phyloP scores from a whole-genome alignment of 805 yeast species.

The Pichia thaimueangensis region DNA sequence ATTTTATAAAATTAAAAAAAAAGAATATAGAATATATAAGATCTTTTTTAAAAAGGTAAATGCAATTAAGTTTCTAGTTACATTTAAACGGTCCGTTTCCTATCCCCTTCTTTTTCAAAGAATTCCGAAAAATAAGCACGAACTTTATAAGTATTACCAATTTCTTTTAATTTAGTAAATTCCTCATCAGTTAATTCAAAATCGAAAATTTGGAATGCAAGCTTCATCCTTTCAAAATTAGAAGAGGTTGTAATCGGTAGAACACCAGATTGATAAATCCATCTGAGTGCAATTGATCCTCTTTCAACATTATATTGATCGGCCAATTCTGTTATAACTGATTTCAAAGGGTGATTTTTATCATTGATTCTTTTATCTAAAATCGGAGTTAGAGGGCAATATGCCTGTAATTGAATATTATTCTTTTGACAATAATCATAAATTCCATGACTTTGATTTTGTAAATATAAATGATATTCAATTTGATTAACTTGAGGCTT shows the following conservation, averaged over 20 bases:
- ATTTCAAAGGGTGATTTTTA: slow-evolving; percentile 35
- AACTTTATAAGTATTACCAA: slow-evolving; percentile 31
- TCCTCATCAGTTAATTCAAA: slow-evolving; percentile 51
- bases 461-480: slow-evolving; percentile 61
- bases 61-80: no score
- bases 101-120: neutral
- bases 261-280: slow-evolving; percentile 60
- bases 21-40: no score
- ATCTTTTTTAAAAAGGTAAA: no score
- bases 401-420: slow-evolving; percentile 53
- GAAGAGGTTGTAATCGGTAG: slow-evolving; percentile 74
- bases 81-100: no score
- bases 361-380: slow-evolving; percentile 32
- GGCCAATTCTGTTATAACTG: slow-evolving; percentile 35
- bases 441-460: slow-evolving; percentile 54
- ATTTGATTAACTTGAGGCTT: slow-evolving; percentile 64
- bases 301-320: slow-evolving; percentile 52
- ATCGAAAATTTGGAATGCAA: slow-evolving; percentile 48
- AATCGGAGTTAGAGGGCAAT: slow-evolving; percentile 64
- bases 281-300: slow-evolving; percentile 62
- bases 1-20: no score
- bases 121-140: slow-evolving; percentile 1
- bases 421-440: slow-evolving; percentile 44
- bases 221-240: slow-evolving; percentile 47
- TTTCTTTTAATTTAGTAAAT: slow-evolving; percentile 33